phyloP scores from a whole-genome alignment of 805 yeast genomes.

The Limtongia smithiae region DNA sequence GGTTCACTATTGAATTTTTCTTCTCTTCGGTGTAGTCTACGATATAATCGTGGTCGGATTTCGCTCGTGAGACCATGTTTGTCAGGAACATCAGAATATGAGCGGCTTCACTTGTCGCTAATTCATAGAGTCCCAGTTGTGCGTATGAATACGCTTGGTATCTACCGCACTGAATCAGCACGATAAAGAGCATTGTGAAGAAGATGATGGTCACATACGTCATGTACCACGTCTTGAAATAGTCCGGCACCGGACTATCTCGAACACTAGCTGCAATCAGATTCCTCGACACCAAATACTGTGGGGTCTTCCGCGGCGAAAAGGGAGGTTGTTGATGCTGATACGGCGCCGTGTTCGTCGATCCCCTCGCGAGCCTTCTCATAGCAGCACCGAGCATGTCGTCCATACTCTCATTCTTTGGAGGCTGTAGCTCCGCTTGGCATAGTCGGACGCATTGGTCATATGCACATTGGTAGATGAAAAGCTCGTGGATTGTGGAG shows the following conservation, averaged over 20 bases:
- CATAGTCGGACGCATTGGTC: background rate
- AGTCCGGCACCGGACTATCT: slow-evolving; percentile 17
- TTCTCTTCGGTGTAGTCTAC: background rate
- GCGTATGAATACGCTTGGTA: slow-evolving; percentile 6
- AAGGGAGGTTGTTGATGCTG: background rate
- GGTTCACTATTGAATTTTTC: background rate
- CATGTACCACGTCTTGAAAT: slow-evolving; percentile 16
- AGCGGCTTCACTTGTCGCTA: slow-evolving; percentile 9
- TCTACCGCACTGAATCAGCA: background rate
- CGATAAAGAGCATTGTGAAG: background rate
- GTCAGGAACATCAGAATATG: slow-evolving; percentile 8
- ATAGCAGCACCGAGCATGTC: slow-evolving; percentile 1
- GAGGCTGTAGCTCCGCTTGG: background rate
- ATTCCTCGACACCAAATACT: slow-evolving; percentile 2
- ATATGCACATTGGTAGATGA: background rate
- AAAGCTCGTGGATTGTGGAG: background rate
- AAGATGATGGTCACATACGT: background rate
- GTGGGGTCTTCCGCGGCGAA: slow-evolving; percentile 12
- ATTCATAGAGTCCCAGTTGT: background rate
- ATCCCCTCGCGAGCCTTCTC: background rate
- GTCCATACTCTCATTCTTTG: slow-evolving; percentile 15
- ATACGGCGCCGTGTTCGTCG: no score
- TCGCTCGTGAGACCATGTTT: slow-evolving; percentile 4
- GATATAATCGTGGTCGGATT: slow-evolving; percentile 10
- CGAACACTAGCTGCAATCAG: background rate